Evolutionary conservation across 179 eudicot species (phyloP).

Genomic region (Gypsophila paniculata): DNA sequence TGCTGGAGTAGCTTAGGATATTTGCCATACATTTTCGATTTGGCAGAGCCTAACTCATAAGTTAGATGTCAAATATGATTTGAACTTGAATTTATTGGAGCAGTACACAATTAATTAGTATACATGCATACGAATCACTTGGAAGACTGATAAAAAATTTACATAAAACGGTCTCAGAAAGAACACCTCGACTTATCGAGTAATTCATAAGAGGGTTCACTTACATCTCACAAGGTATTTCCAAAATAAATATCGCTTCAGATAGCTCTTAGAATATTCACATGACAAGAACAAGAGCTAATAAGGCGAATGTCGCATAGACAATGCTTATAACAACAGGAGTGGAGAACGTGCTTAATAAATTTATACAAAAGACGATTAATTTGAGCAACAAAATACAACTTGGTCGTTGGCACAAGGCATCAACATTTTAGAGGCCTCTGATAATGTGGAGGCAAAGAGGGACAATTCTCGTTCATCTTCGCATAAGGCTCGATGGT

Average conservation of each 20-base stretch:
- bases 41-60: too few species aligned
- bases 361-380: conserved; percentile 10
- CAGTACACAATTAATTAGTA: too few species aligned
- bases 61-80: too few species aligned
- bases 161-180: neutral
- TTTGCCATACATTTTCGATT: too few species aligned
- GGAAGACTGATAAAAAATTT: too few species aligned
- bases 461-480: conserved; percentile 94
- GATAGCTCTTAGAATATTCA: conserved; percentile 11
- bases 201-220: neutral
- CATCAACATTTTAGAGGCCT: conserved; percentile 68
- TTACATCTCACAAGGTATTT: neutral
- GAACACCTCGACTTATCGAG: neutral
- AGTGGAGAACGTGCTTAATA: conserved; percentile 12
- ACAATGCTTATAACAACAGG: conserved; percentile 10
- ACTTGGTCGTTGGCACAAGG: neutral
- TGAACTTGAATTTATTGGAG: too few species aligned
- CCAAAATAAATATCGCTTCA: neutral
- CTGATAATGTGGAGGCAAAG: conserved; percentile 81
- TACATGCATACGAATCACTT: too few species aligned
- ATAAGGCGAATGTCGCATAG: neutral
- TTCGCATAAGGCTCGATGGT: conserved; percentile 78
- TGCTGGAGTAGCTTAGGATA: too few species aligned
- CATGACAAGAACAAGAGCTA: conserved; percentile 6
- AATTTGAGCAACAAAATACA: conserved; percentile 8